phyloP scores from a whole-genome alignment of 805 yeast species.

The Ogataea trehalophila region DNA sequence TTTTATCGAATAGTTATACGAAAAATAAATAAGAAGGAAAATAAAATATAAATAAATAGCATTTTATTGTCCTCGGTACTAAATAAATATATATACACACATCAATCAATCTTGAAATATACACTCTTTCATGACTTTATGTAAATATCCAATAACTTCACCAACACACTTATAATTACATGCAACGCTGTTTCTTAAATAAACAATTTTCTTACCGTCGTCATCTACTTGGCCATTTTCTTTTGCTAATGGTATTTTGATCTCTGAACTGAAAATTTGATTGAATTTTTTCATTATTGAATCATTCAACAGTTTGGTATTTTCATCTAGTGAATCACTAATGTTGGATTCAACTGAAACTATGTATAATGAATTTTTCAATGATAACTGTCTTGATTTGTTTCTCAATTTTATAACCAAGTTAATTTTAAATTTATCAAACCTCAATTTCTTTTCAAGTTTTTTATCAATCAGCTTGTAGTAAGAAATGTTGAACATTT shows the following conservation, averaged over 20 bases:
- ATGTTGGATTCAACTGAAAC: constrained; percentile 17
- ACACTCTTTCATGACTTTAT: constrained; percentile 10
- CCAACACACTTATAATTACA: constrained; percentile 22
- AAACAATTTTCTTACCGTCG: constrained; percentile 15
- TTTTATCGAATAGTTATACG: too few relatives aligned
- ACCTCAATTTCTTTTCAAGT: constrained; percentile 16
- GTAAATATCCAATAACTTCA: constrained; percentile 15
- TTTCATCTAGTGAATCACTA: constrained; percentile 9
- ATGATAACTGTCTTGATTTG: constrained; percentile 10
- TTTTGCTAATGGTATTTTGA: constrained; percentile 1
- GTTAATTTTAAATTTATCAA: constrained; percentile 16
- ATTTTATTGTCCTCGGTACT: too few relatives aligned
- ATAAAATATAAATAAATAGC: too few relatives aligned
- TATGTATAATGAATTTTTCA: constrained; percentile 20
- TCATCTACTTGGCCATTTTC: constrained; percentile 1
- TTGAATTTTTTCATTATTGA: constrained; percentile 5
- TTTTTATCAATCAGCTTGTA: constrained; percentile 19
- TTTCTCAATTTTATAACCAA: constrained; percentile 23
- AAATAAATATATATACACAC: neutral
- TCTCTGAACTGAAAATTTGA: constrained; percentile 18
- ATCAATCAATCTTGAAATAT: neutral
- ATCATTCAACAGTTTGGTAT: constrained; percentile 7
- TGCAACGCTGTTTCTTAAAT: constrained; percentile 22
- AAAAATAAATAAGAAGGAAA: too few relatives aligned
- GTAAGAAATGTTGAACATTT: constrained; percentile 22